Base-by-base conservation (phyloP, 202 grass and related monocot species). In the Setaria italica region DNA sequence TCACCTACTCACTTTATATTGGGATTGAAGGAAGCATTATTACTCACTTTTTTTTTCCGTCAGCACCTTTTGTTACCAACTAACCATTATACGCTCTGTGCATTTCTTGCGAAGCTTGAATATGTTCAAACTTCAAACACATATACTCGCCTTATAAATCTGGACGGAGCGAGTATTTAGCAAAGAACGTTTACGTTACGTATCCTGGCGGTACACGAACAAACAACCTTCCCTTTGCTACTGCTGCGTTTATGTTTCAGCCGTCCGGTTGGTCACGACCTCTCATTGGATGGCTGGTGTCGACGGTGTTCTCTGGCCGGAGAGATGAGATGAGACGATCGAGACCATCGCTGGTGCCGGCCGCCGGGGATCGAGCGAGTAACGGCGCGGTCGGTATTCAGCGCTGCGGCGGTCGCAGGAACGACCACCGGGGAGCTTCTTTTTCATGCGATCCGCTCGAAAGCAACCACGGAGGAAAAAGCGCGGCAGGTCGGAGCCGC, bases 331-430 rank as follows among this genome's bases (percentile, higher is more conserved):
- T 19, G 11, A 16, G 50, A 53, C 14, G 43, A 46, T 6, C 48
- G 3, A 9, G 20, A 4, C 5, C 57, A 19, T 17, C 67, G 63
- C 15, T 9, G 34, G 33, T 10, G 64, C 13, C 17, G 46, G 15
- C 7, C 5, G 53, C 34, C 34, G 67, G 19, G 35, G 58, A 62
- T 41, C 39, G 4, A 33, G 60, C 39, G 6, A 70, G 41, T 42
- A 45, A 2, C 67, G 72, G 55, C 74, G 74, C 39, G 75, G 75
- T 62, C 75, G 19, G 75, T 45, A 77, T 59, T 77, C 55, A 77
- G 35, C 34, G 74, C 72, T 20, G 30, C 17, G 17, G 7, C 50
- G 34, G 73, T 51, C 49, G 49, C 49, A 33, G 30, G 19, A 9
- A 55, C 17, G 49, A 75, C 50, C 48, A 5, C 15, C 48, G 48